Base-by-base conservation (phyloP, 805 yeast species). In the Myxozyma vanderwaltii region DNA sequence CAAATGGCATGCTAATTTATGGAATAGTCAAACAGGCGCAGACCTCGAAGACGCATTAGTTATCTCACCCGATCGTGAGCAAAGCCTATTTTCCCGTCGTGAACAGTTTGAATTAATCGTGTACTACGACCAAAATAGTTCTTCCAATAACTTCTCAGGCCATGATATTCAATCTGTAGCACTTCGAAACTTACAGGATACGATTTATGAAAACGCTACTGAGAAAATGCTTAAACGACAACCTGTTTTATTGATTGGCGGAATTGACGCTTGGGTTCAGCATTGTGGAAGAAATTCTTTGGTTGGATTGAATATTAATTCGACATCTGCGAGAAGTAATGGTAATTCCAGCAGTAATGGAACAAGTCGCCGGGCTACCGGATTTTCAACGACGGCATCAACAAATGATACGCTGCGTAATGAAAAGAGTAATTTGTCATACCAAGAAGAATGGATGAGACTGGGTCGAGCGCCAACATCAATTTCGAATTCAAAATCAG, bases 31-130 rank as follows among this genome's bases (percentile, higher is more conserved):
- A 68, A 76, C 81, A 0, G 89, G 88, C 66, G 73, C 71, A n/a
- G 92, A 86, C 55, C 73, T 91, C n/a, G 88, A 86, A 65, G 79
- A 77, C 44, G 74, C 81, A 48, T 79, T 92, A 10, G 74, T 84
- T 58, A 71, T 82, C 15, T 77, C 88, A 15, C 82, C 91, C 1
- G 77, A 77, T 13, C 70, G 71, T 2, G 94, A 89, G 67, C 79
- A 79, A 51, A 69, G 67, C 0, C 63, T 80, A 50, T 91, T 91
- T 67, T 71, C 74, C 23, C 71, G 75, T 2, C 74, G 96, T 63
- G 72, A 77, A 56, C 65, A 69, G 12, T 90, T 80, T 69, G 89
- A 86, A 50, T 73, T 84, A 45, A 76, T 92, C 1, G 85, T 91
- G 1, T 65, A 88, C 1, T 84, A 89, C 68, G 89, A 88, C 70